Evolutionary conservation across 257 asterid species (phyloP).

Genomic region (Jasminum sambac): DNA sequence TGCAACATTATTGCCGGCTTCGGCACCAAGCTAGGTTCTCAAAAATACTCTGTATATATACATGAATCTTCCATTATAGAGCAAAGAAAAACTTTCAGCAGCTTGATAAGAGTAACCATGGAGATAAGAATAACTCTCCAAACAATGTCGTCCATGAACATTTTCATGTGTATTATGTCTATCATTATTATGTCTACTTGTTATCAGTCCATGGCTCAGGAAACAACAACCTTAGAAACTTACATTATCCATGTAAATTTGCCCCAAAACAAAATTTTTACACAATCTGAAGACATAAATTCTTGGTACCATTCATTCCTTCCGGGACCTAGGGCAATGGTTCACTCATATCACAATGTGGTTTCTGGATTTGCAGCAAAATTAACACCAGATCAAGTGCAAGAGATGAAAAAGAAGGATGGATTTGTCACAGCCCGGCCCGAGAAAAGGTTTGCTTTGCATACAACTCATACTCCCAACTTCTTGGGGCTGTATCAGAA

Average conservation of each 20-base stretch:
- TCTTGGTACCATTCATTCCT: conserved; percentile 36
- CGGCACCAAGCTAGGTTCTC: neutral
- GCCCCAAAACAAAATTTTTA: conserved; percentile 20
- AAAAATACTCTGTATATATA: neutral
- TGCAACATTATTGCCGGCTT: neutral
- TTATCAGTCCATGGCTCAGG: neutral
- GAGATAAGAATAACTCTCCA: neutral
- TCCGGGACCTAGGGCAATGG: conserved; percentile 22
- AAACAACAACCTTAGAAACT: conserved; percentile 29
- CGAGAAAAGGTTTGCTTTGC: conserved; percentile 28
- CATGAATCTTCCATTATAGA: neutral
- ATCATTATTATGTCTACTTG: neutral
- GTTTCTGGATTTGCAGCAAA: conserved; percentile 47
- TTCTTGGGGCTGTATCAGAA: conserved; percentile 44
- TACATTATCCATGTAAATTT: conserved; percentile 39
- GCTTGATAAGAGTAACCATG: conserved; percentile 16
- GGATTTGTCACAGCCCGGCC: conserved; percentile 42
- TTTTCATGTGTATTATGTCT: neutral
- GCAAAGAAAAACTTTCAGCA: neutral
- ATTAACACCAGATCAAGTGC: conserved; percentile 29
- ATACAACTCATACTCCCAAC: conserved; percentile 47
- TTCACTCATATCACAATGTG: conserved; percentile 41
- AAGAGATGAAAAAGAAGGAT: conserved; percentile 34
- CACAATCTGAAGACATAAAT: conserved; percentile 19
- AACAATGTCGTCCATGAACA: neutral